phyloP scores from a whole-genome alignment of 1,139 yeast species.

The Blastobotrys indianensis region DNA sequence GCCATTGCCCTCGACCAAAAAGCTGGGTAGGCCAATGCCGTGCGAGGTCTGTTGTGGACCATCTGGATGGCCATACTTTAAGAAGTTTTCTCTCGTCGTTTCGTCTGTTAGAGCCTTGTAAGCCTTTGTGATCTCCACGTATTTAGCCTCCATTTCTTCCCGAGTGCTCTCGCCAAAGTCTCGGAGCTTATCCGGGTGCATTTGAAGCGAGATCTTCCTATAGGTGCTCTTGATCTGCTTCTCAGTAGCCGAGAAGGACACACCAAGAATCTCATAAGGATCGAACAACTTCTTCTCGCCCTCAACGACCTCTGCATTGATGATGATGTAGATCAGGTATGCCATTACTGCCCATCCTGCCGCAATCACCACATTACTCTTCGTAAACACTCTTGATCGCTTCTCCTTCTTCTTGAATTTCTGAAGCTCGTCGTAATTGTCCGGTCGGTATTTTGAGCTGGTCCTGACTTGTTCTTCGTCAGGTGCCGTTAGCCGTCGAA shows the following conservation, averaged over 20 bases:
- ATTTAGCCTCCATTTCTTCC: constrained; percentile 67
- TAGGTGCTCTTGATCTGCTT: constrained; percentile 76
- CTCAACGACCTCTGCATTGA: constrained; percentile 38
- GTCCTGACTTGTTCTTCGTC: constrained; percentile 11
- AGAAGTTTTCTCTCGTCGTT: constrained; percentile 69
- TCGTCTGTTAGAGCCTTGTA: constrained; percentile 94
- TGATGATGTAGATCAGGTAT: constrained; percentile 46
- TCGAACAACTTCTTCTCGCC: constrained; percentile 58
- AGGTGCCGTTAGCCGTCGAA: constrained; percentile 14
- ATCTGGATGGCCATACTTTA: constrained; percentile 94
- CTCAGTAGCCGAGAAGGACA: constrained; percentile 64
- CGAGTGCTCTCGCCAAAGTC: constrained; percentile 51
- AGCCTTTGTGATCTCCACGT: constrained; percentile 82
- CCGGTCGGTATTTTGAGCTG: constrained; percentile 31
- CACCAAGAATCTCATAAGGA: constrained; percentile 82
- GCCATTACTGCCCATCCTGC: constrained; percentile 66
- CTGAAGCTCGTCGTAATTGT: constrained; percentile 40
- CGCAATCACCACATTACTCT: constrained; percentile 41
- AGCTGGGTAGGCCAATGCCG: constrained; percentile 93
- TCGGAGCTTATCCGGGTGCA: constrained; percentile 85
- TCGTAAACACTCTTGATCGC: constrained; percentile 22
- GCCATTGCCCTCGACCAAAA: constrained; percentile 78
- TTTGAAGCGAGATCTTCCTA: constrained; percentile 78
- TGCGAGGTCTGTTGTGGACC: constrained; percentile 94
- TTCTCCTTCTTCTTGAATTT: constrained; percentile 38